Evolutionary conservation across 441 rosid species (phyloP), one percentile per base, ranked within the genome.

Genomic region (Cnidoscolus chayamansa): DNA sequence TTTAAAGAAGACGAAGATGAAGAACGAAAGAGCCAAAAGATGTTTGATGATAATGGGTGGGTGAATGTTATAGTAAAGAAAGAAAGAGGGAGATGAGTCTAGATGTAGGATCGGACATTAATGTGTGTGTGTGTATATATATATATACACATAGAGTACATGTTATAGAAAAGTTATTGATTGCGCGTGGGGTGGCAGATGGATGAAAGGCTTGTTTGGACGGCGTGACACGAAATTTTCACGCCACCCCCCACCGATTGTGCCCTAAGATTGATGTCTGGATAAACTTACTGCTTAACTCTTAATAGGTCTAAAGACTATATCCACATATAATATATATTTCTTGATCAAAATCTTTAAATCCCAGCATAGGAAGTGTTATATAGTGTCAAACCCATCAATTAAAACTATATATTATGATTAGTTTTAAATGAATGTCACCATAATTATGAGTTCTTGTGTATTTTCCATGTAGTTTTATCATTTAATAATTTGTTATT

Each of bases 111-210:
- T 3, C 45, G 6, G 45, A 40, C 45, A 40, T 5, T 3, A 40
- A 40, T 40, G 45, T 5, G 6, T 40, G 6, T 40, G 76, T 47
- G 67, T 70, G 60, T 61, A 76, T 43, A 71, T 67, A 66, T 37
- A 76, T 57, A 35, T 2, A 35, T 2, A 35, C 4, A 35, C 4
- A 35, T 32, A 72, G 79, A 63, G 69, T 50, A 67, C 20, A 55
- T 5, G 67, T 45, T 13, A 12, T 16, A 54, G 78, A 71, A 72
- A 61, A 79, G 84, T 16, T 63, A 81, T 78, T 86, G 93, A 89
- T 83, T 87, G 95, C 95, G 94, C 92, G 94, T 90, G 94, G 93
- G 93, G 85, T 86, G 90, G 88, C 86, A 78, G 85, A 82, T 76
- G n/a, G 70, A 77, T 76, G 81, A 78, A 83, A 83, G 88, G 82